Base-by-base conservation (phyloP, 2,329 filamentous ascomycete genomes). In the Graphiopsis chlorocephala region DNA sequence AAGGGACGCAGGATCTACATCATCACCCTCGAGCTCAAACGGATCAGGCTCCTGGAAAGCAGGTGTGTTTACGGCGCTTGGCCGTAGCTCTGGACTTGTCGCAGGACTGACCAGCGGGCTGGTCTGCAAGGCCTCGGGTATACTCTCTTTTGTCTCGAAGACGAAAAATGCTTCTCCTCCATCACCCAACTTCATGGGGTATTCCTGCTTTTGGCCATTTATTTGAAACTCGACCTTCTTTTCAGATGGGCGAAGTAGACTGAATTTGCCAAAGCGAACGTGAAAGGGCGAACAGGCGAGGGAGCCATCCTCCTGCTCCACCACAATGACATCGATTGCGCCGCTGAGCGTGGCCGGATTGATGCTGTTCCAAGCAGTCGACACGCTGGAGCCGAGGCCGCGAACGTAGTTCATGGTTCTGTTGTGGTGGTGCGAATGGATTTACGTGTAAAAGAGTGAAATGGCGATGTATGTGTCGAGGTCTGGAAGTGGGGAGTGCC, bases 151-250 rank as follows among this genome's bases (percentile, higher is more conserved):
- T 10, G 95, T 99, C 80, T 98, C 93, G 74, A 99, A 98, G 68
- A 99, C 93, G 78, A 99, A 99, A 81, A 99, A 99, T 28, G 95
- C 95, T 81, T 99, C 95, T 69, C 95, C 95, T 61, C 92, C 95
- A 76, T 99, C 95, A 52, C 95, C 95, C 23, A 99, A 85, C 81
- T 99, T 99, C 95, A 99, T 99, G 55, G 95, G 88, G 82, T 96
- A 97, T 70, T 95, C 85, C 77, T 97, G 93, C 79, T 95, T 96
- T 67, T 86, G 81, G 73, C 91, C 90, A 83, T 99, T 99, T 84
- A 99, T 93, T 72, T 86, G 86, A 81, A 99, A 99, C 79, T 98
- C 93, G 74, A 99, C 95, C 86, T 98, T 99, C 81, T 99, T 99
- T 79, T 99, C 95, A 66, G 89, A 97, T 0, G 95, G 95, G 25